These are phyloP conservation scores for Sporothrix dimorphospora DNA, from an alignment of 2,329 filamentous ascomycete species.

Conservation along the genomic window DNA sequence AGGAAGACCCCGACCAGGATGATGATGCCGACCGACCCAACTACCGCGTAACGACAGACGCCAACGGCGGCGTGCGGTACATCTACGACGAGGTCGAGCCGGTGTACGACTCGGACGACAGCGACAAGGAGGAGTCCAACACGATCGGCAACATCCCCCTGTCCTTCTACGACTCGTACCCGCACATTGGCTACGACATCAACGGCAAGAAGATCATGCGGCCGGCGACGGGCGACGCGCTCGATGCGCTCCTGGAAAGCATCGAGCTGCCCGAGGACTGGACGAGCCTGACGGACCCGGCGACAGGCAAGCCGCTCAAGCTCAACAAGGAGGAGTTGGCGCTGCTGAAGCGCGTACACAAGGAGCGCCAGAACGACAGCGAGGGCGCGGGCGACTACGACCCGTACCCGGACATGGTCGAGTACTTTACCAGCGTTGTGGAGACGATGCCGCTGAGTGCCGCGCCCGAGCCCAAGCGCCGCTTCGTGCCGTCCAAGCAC, in stretches of 20 bases:
- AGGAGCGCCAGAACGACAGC: constrained; percentile 84
- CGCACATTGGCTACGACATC: constrained; percentile 98
- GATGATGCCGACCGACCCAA: constrained; percentile 49
- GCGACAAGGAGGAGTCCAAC: constrained; percentile 75
- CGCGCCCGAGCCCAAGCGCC: constrained; percentile 92
- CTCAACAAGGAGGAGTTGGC: constrained; percentile 87
- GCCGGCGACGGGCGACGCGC: constrained; percentile 87
- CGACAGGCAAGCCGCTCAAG: constrained; percentile 89
- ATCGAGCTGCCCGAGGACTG: constrained; percentile 97
- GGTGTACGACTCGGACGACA: constrained; percentile 94
- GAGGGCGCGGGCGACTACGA: constrained; percentile 87
- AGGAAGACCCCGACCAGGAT: constrained; percentile 34
- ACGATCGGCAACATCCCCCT: constrained; percentile 95
- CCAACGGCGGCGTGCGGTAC: constrained; percentile 88
- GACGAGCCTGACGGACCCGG: constrained; percentile 92
- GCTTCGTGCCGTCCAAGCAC: constrained; percentile 95
- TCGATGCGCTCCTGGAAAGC: constrained; percentile 91
- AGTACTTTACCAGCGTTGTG: constrained; percentile 88
- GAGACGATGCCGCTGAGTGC: constrained; percentile 95
- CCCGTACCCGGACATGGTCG: constrained; percentile 88
- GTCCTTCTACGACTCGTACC: constrained; percentile 95
- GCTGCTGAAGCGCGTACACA: constrained; percentile 82
- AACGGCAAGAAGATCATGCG: constrained; percentile 98
- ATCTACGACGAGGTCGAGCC: constrained; percentile 93
- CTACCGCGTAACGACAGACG: constrained; percentile 70